phyloP scores from a whole-genome alignment of 305 asterid species.

The Ajuga reptans region DNA sequence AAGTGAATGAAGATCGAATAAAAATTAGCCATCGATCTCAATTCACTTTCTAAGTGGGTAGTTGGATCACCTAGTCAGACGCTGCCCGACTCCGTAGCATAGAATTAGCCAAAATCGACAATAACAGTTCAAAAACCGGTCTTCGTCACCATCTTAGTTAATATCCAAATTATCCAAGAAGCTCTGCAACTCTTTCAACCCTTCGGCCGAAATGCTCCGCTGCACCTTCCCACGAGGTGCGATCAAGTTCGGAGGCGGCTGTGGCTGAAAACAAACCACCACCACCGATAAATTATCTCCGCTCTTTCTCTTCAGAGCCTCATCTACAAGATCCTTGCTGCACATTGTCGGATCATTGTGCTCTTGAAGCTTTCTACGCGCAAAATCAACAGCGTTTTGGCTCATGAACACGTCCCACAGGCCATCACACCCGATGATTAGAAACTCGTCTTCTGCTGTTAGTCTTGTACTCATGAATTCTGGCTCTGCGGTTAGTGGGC shows the following conservation, averaged over 20 bases:
- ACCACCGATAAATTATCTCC: constrained; percentile 77
- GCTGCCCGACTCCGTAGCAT: too few relatives aligned
- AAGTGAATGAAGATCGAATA: too few relatives aligned
- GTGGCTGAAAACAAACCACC: constrained; percentile 74
- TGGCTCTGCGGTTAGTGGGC: constrained; percentile 94
- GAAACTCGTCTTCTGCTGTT: constrained; percentile 81
- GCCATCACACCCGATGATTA: constrained; percentile 93
- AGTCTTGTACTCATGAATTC: constrained; percentile 68
- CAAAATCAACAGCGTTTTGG: constrained; percentile 92
- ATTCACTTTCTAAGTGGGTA: too few relatives aligned
- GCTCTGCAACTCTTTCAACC: constrained; percentile 76
- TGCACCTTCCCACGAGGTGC: constrained; percentile 77
- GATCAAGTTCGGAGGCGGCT: constrained; percentile 66
- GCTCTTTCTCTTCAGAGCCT: constrained; percentile 86
- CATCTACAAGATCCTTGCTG: constrained; percentile 73
- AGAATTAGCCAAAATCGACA: neutral
- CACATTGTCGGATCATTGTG: constrained; percentile 80
- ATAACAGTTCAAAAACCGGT: neutral
- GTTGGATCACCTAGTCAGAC: too few relatives aligned
- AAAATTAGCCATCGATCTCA: too few relatives aligned
- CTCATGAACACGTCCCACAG: constrained; percentile 92
- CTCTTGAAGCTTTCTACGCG: constrained; percentile 78
- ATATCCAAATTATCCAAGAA: constrained; percentile 59
- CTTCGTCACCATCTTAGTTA: constrained; percentile 36
- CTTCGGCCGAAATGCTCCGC: constrained; percentile 88